Base-by-base conservation (phyloP, 164 flowering plant genomes). In the Chimonanthus salicifolius region DNA sequence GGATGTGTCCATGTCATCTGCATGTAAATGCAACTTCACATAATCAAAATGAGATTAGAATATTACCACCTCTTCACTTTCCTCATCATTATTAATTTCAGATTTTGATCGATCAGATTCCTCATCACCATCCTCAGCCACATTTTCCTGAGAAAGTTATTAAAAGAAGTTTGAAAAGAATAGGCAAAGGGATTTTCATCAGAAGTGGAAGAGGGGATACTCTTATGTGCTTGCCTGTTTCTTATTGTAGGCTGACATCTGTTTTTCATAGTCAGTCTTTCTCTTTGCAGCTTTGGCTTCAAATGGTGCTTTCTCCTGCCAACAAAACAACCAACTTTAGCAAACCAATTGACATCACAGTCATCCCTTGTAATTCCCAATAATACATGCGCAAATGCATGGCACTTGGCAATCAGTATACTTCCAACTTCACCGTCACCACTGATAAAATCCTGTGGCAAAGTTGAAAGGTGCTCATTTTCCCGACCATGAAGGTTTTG, bases 281-380 rank as follows among this genome's bases (percentile, higher is more conserved):
- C 72, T 84, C 76, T 89, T 89, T 62, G 85, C 89, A 67, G 95
- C 95, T 83, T 88, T 90, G 63, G 90, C 92, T 84, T 87, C 91
- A 82, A 77, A 91, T 63, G 92, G 94, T 58, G 92, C 90, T 83
- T 92, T 92, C 74, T 72, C 75, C 75, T 72, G 75, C 49, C 47
- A 44, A 71, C 45, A 10, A 50, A 60, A 58, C 33, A 33, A 33
- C 33, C 2, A 33, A 33, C 33, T 33, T 33, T 33, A 33, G 33
- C 33, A 33, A 33, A 33, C 33, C 33, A 33, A 33, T 33, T 33
- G 1, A 33, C 33, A 33, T 33, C 33, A 33, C 33, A 33, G 33
- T 33, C 33, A 33, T 33, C 33, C 33, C 33, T 33, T 33, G 33
- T 33, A 1, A 0, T 33, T 33, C 33, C 33, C 33, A 33, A 33